These are phyloP conservation scores for Endocalyx cinctus DNA, from an alignment of 2,329 filamentous ascomycete species.

Conservation along the genomic window DNA sequence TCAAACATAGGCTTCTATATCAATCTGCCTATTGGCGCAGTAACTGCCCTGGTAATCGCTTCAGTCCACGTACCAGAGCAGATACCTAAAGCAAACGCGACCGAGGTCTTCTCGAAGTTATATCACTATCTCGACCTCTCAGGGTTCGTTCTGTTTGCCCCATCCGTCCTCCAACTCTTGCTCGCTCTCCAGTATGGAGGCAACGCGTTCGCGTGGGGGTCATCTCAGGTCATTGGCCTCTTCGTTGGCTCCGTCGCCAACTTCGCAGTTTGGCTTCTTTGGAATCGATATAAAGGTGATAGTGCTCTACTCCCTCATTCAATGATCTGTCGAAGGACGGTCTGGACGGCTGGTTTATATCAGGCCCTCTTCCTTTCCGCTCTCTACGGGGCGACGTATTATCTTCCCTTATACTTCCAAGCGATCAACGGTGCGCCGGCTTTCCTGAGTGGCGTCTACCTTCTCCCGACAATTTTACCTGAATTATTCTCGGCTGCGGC, in stretches of 20 bases:
- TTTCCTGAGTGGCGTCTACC: slow-evolving; percentile 18
- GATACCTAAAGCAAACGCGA: slow-evolving; percentile 1
- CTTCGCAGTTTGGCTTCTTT: slow-evolving; percentile 15
- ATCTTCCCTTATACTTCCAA: slow-evolving; percentile 27
- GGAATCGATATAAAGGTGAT: slow-evolving; percentile 17
- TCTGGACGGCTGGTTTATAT: slow-evolving; percentile 10
- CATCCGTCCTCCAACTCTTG: slow-evolving; percentile 24
- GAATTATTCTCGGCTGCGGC: slow-evolving; percentile 10
- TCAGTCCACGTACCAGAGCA: slow-evolving; percentile 11
- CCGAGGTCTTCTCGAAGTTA: slow-evolving; percentile 2
- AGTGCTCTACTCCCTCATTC: slow-evolving; percentile 15
- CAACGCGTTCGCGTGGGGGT: slow-evolving; percentile 22
- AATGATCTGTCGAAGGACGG: slow-evolving; percentile 9
- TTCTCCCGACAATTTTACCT: slow-evolving; percentile 17
- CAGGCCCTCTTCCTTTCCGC: slow-evolving; percentile 13
- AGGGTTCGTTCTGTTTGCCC: slow-evolving; percentile 20
- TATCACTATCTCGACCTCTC: slow-evolving; percentile 13
- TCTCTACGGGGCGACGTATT: slow-evolving; percentile 13
- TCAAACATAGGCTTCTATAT: slow-evolving; percentile 12
- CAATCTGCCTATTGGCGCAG: slow-evolving; percentile 14
- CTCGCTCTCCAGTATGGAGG: slow-evolving; percentile 28
- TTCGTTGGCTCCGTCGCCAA: slow-evolving; percentile 13
- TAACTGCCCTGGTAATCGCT: slow-evolving; percentile 3
- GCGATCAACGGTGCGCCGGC: slow-evolving; percentile 15
- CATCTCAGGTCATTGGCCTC: slow-evolving; percentile 17